Evolutionary conservation across 768 basidiomycete species (phyloP).

Genomic region (Panus rudis): DNA sequence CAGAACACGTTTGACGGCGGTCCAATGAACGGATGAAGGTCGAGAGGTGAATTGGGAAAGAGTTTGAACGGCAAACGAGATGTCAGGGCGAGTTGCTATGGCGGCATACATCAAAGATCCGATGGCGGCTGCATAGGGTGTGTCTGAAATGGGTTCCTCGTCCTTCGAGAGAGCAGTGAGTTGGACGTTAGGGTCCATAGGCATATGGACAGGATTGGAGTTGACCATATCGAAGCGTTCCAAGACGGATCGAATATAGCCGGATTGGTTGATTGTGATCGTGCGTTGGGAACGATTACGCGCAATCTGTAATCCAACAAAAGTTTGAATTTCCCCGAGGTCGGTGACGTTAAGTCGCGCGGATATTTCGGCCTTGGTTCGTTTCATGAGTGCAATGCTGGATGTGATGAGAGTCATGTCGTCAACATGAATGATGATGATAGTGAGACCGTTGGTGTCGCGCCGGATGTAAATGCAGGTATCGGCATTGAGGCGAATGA

Average conservation of each 20-base stretch:
- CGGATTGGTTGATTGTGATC: constrained; percentile 21
- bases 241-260: constrained; percentile 18
- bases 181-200: constrained; percentile 21
- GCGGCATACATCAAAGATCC: constrained; percentile 25
- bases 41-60: constrained; percentile 17
- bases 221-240: constrained; percentile 21
- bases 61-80: constrained; percentile 18
- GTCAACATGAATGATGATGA: constrained; percentile 18
- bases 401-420: constrained; percentile 25
- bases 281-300: constrained; percentile 14
- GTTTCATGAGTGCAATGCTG: neutral
- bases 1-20: constrained; percentile 16
- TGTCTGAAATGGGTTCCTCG: neutral
- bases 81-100: constrained; percentile 26
- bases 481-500: constrained; percentile 16
- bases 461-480: constrained; percentile 8
- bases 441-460: neutral
- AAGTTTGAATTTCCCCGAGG: constrained; percentile 18
- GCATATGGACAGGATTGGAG: constrained; percentile 25
- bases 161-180: constrained; percentile 13
- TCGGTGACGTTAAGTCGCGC: constrained; percentile 24
- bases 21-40: constrained; percentile 12
- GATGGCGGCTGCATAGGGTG: no score
- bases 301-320: constrained; percentile 27
- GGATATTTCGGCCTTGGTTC: constrained; percentile 19